Conservation (phyloP, 228 moss, liverwort and hornwort genomes). For the Sphagnum magellanicum region DNA sequence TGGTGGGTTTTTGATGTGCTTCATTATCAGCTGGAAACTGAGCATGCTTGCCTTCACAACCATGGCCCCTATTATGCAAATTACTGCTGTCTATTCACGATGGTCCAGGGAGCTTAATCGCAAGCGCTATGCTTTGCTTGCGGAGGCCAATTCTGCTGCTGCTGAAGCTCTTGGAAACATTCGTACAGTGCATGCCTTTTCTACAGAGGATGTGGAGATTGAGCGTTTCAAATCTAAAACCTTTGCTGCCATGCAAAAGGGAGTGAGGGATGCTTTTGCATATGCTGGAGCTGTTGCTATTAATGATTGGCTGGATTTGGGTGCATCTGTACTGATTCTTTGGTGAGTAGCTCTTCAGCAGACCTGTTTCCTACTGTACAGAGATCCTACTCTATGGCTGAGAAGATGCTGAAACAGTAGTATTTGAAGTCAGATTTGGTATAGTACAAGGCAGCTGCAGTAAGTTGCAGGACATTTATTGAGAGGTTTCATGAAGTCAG, state of each 20-base stretch:
- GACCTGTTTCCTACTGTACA: too few relatives aligned
- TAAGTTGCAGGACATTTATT: too few relatives aligned
- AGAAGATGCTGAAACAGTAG: too few relatives aligned
- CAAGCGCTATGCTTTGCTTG: slow-evolving; percentile 92
- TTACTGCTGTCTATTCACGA: slow-evolving; percentile 94
- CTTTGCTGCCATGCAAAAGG: slow-evolving; percentile 83
- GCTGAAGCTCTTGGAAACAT: slow-evolving; percentile 96
- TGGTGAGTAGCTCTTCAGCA: slow-evolving; percentile 34
- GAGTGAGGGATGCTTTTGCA: slow-evolving; percentile 90
- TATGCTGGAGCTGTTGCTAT: slow-evolving; percentile 98
- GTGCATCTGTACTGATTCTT: slow-evolving; percentile 90
- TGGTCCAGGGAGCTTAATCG: slow-evolving; percentile 99
- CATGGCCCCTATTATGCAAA: slow-evolving; percentile 99
- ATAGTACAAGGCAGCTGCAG: too few relatives aligned
- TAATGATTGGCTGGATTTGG: slow-evolving; percentile 97
- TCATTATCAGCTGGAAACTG: slow-evolving; percentile 95
- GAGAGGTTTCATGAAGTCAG: too few relatives aligned
- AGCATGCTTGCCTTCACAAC: slow-evolving; percentile 99
- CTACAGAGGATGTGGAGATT: slow-evolving; percentile 93
- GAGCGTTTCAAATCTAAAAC: slow-evolving; percentile 92
- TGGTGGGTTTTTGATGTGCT: slow-evolving; percentile 88
- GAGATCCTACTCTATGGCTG: too few relatives aligned
- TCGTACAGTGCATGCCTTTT: slow-evolving; percentile 95
- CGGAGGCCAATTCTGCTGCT: slow-evolving; percentile 96
- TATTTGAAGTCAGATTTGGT: too few relatives aligned